These are phyloP conservation scores for Silybum marianum DNA, from an alignment of 129 eudicot genomes.

Conservation along the genomic window DNA sequence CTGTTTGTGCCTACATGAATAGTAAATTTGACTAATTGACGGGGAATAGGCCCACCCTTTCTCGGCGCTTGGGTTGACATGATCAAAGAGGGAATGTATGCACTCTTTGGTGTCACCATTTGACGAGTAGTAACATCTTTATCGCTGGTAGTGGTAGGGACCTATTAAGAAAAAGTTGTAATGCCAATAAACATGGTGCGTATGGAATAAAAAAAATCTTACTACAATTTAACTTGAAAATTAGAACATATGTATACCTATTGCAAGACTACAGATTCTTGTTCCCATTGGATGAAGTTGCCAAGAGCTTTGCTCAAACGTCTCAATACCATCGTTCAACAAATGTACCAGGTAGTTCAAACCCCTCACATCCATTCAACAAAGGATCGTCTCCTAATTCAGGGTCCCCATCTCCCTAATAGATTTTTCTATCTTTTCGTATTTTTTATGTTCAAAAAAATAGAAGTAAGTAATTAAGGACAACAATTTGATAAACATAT, in stretches of 20 bases:
- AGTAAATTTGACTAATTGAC: too few species aligned
- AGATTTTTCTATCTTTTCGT: too few species aligned
- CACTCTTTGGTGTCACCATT: too few species aligned
- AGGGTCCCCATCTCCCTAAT: not conserved
- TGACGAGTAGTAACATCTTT: too few species aligned
- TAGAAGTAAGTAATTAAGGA: too few species aligned
- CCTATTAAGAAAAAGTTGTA: not conserved
- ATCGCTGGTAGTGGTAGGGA: not conserved
- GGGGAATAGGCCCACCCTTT: too few species aligned
- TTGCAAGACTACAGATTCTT: not conserved
- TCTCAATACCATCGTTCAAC: not conserved
- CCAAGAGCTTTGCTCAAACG: not conserved
- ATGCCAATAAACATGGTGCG: not conserved
- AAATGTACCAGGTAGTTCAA: not conserved
- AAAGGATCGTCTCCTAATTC: too few species aligned
- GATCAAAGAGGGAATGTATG: too few species aligned
- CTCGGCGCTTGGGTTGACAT: too few species aligned
- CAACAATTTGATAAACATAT: too few species aligned
- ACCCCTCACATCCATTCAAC: not conserved
- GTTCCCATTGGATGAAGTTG: not conserved
- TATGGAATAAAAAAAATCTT: not conserved
- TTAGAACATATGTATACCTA: not conserved
- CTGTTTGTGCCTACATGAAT: too few species aligned
- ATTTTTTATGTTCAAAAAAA: too few species aligned
- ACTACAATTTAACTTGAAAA: not conserved